phyloP scores from a whole-genome alignment of 306 rosid species.

The Fragaria nilgerrensis region DNA sequence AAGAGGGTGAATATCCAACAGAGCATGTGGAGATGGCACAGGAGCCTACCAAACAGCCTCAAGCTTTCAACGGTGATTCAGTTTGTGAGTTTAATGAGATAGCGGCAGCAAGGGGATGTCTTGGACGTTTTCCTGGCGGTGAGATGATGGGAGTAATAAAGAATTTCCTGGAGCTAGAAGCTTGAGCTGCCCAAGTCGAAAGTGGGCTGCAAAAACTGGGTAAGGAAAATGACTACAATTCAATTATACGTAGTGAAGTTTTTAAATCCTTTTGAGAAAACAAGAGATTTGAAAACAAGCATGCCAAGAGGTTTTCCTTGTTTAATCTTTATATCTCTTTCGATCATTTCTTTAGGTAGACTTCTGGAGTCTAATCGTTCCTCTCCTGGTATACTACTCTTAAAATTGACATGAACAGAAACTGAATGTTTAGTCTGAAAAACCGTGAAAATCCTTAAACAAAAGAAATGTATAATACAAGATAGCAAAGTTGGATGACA shows the following conservation, averaged over 20 bases:
- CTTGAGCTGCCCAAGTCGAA: slow-evolving; percentile 24
- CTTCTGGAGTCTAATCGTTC: not conserved
- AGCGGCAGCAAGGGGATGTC: slow-evolving; percentile 80
- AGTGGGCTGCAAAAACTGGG: slow-evolving; percentile 8
- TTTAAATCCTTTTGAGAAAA: slow-evolving; percentile 5
- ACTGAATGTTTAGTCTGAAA: not conserved
- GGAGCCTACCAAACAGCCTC: slow-evolving; percentile 29
- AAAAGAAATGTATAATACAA: no score
- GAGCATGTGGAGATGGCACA: slow-evolving; percentile 33
- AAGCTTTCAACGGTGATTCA: slow-evolving; percentile 61
- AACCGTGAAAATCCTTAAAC: no score
- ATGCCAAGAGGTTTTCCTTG: not conserved
- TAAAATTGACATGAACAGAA: no score
- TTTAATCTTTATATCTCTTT: not conserved
- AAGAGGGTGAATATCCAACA: slow-evolving; percentile 47
- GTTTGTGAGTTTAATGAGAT: slow-evolving; percentile 69
- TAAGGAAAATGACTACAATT: slow-evolving; percentile 5
- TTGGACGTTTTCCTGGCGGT: slow-evolving; percentile 90
- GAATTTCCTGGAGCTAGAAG: slow-evolving; percentile 49
- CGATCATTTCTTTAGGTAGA: not conserved
- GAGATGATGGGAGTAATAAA: slow-evolving; percentile 95
- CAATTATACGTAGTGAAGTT: slow-evolving; percentile 4
- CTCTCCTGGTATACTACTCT: not conserved
- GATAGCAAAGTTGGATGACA: not conserved
- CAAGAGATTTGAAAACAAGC: not conserved